These are phyloP conservation scores for Tylopilus felleus DNA, from an alignment of 768 basidiomycete genomes.

Conservation along the genomic window DNA sequence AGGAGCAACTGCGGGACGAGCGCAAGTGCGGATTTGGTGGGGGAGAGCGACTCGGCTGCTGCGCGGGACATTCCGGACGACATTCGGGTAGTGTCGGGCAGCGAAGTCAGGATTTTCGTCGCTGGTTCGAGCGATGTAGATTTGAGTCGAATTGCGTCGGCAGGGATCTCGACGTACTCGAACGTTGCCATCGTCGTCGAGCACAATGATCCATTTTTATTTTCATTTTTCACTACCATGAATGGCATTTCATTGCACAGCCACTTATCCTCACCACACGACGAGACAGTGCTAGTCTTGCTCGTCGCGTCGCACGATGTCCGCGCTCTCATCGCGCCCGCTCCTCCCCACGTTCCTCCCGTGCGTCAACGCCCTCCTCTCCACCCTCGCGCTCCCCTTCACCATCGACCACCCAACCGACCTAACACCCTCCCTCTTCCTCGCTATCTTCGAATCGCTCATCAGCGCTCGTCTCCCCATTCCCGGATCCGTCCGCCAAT, in stretches of 20 bases:
- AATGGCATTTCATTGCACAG: not conserved
- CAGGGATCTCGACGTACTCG: slow-evolving; percentile 41
- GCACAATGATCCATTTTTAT: not conserved
- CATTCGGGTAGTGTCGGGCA: slow-evolving; percentile 29
- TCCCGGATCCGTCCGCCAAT: slow-evolving; percentile 30
- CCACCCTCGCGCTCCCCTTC: slow-evolving; percentile 43
- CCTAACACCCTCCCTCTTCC: slow-evolving; percentile 67
- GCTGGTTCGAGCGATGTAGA: slow-evolving; percentile 33
- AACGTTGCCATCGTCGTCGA: slow-evolving; percentile 32
- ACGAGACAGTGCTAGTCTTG: slow-evolving; percentile 1
- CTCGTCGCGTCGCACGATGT: slow-evolving; percentile 10
- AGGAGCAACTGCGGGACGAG: slow-evolving; percentile 41
- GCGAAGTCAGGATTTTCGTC: slow-evolving; percentile 39
- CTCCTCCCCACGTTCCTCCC: slow-evolving; percentile 20
- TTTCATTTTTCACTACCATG: too few relatives aligned
- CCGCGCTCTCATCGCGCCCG: slow-evolving; percentile 9
- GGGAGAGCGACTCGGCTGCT: slow-evolving; percentile 13
- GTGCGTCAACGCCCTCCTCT: slow-evolving; percentile 46
- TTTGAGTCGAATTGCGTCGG: slow-evolving; percentile 36
- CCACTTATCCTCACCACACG: slow-evolving; percentile 5
- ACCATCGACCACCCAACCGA: slow-evolving; percentile 50
- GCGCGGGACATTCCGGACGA: slow-evolving; percentile 11
- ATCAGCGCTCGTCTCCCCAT: slow-evolving; percentile 54
- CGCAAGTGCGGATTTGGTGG: slow-evolving; percentile 33
- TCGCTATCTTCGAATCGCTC: slow-evolving; percentile 66